Conservation (phyloP, 352 stramenopile species). For the Phytophthora europaea region DNA sequence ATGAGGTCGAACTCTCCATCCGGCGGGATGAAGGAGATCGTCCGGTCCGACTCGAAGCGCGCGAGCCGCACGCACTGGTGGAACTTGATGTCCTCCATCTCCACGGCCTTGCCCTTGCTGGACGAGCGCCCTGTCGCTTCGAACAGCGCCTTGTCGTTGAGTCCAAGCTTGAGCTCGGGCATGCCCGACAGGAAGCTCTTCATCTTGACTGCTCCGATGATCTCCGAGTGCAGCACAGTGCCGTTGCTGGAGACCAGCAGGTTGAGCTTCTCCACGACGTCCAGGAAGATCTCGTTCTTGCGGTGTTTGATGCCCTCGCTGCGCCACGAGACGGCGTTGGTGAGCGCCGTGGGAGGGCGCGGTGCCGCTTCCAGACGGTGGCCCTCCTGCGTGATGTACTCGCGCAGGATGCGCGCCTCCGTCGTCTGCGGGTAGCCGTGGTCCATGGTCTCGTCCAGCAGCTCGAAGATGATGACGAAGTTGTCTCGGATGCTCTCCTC, state of each 20-base stretch:
- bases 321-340: constrained; percentile 99
- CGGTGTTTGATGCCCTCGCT: constrained; percentile 99
- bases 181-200: constrained; percentile 99
- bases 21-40: constrained; percentile 99
- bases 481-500: constrained; percentile 99
- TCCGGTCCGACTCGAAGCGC: constrained; percentile 99
- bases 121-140: constrained; percentile 94
- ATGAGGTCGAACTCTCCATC: constrained; percentile 99
- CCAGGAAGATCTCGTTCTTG: constrained; percentile 99
- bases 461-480: constrained; percentile 99
- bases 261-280: constrained; percentile 99
- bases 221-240: constrained; percentile 98
- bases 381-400: constrained; percentile 98
- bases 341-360: constrained; percentile 96
- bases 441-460: constrained; percentile 99
- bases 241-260: constrained; percentile 97
- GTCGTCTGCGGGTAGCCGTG: constrained; percentile 98
- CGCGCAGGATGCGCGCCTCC: constrained; percentile 87
- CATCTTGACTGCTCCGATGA: constrained; percentile 98
- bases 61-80: constrained; percentile 99
- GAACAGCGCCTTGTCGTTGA: constrained; percentile 99
- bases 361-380: constrained; percentile 94
- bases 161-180: constrained; percentile 99
- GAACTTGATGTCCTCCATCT: constrained; percentile 99
- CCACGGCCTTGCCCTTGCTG: constrained; percentile 96